Percentiles rank a stretch among this genome's conserved stretches.
Conservation (phyloP, 441 rosid genomes). For the Erysimum cheiri region DNA sequence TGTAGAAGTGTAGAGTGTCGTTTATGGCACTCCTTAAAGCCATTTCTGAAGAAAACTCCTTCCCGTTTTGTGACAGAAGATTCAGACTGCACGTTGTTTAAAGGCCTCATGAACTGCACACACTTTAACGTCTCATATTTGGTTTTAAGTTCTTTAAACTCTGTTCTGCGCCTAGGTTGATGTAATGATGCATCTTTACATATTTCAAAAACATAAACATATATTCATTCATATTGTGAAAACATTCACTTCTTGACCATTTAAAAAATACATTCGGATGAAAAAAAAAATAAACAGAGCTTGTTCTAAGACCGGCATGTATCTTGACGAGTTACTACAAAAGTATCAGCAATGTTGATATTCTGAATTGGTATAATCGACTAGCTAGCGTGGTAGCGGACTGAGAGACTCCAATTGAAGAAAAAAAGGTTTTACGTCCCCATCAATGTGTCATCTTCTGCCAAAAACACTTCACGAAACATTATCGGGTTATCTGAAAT, state of each 20-base stretch:
- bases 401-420: not conserved
- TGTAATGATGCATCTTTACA: not conserved
- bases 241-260: conserved; percentile 5
- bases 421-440: not conserved
- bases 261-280: conserved; percentile 11
- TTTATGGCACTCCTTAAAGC: not conserved
- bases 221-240: not conserved
- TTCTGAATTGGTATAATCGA: not conserved
- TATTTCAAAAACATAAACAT: not conserved
- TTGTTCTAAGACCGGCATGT: conserved; percentile 16
- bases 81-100: conserved; percentile 29
- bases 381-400: not conserved
- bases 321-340: conserved; percentile 3
- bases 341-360: not conserved
- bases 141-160: not conserved
- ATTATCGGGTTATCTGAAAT: conserved; percentile 14
- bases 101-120: not conserved
- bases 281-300: not conserved
- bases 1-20: not conserved
- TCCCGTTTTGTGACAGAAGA: conserved; percentile 19
- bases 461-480: not conserved
- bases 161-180: not conserved
- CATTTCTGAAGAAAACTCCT: conserved; percentile 9
- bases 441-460: not conserved
- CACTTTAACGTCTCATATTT: not conserved